Evolutionary conservation across 805 yeast genomes (phyloP).

Genomic region (Komagataella ulmi): DNA sequence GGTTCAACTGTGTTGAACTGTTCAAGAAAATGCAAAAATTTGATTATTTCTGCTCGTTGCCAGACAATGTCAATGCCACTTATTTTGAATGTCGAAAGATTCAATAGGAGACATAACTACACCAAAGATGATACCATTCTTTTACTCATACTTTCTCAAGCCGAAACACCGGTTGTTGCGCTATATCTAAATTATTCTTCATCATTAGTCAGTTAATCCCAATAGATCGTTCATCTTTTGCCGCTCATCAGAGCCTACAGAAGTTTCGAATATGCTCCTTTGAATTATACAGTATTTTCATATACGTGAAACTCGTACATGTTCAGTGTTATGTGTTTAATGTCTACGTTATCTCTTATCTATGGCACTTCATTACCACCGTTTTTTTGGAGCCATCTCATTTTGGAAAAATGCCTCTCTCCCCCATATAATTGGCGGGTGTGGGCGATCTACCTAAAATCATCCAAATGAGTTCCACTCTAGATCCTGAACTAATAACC

Average conservation of each 20-base stretch:
- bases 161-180: neutral
- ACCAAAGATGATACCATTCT: neutral
- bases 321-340: neutral
- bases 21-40: slow-evolving; percentile 30
- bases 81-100: slow-evolving; percentile 32
- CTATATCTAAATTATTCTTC: neutral
- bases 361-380: neutral
- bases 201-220: neutral
- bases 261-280: neutral
- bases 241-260: neutral
- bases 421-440: neutral
- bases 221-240: neutral
- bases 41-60: slow-evolving; percentile 31
- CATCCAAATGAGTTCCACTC: neutral
- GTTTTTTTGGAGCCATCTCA: neutral
- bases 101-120: neutral
- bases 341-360: neutral
- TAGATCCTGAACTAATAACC: neutral
- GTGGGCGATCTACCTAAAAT: neutral
- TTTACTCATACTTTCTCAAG: neutral
- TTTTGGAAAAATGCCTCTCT: neutral
- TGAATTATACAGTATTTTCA: too few relatives aligned
- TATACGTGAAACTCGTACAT: neutral
- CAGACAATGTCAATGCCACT: slow-evolving; percentile 28
- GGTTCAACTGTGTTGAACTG: slow-evolving; percentile 20